Percentiles rank a stretch among this genome's conserved stretches.
Evolutionary conservation across 2,329 filamentous ascomycete species (phyloP).

Genomic region (Beauveria brongniartii): DNA sequence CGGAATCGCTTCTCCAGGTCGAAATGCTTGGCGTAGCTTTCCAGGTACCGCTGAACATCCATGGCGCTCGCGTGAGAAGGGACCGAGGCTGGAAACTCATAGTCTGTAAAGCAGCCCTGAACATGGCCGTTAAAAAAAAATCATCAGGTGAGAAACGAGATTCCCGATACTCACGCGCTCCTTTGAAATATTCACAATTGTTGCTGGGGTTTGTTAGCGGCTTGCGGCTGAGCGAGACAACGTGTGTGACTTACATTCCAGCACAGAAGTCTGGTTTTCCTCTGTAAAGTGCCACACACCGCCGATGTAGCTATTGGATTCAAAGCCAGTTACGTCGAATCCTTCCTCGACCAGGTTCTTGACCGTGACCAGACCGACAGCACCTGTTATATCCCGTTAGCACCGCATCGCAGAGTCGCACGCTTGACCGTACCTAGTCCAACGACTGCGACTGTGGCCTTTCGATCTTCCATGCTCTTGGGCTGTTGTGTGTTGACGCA

Average conservation of each 20-base stretch:
- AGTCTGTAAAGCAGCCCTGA: conserved; percentile 25
- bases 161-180: conserved; percentile 18
- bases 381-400: not conserved
- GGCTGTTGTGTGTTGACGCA: not conserved
- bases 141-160: not conserved
- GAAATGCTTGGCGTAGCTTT: conserved; percentile 27
- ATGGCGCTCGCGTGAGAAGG: conserved; percentile 18
- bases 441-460: not conserved
- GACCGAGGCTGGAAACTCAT: conserved; percentile 22
- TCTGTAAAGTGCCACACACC: conserved; percentile 36
- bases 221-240: not conserved
- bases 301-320: conserved; percentile 31
- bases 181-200: conserved; percentile 25
- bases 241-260: conserved; percentile 21
- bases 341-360: conserved; percentile 33
- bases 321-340: conserved; percentile 35
- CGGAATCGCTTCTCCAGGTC: conserved; percentile 19
- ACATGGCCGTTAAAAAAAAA: conserved; percentile 14
- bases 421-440: not conserved
- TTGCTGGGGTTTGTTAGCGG: conserved; percentile 15
- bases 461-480: not conserved
- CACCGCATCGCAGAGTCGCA: not conserved
- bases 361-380: not conserved
- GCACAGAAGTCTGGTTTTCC: conserved; percentile 29
- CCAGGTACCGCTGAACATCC: conserved; percentile 25